Percentiles rank a stretch among this genome's conserved stretches.
Evolutionary conservation across 2,329 filamentous ascomycete genomes (phyloP).

Genomic region (Botrytis fragariae): DNA sequence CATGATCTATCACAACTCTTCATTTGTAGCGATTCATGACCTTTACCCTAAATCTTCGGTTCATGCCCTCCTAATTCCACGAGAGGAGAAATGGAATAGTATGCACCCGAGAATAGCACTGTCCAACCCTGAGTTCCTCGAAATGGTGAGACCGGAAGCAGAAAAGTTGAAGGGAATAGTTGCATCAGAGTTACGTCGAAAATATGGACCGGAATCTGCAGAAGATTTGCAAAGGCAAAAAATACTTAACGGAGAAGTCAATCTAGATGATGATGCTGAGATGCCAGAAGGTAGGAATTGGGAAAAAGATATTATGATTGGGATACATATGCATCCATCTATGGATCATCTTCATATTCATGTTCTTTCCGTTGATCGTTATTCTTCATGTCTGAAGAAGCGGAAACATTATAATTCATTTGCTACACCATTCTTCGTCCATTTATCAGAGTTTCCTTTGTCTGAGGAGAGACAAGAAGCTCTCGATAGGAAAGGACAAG

Average conservation of each 20-base stretch:
- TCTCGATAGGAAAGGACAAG: constrained; percentile 46
- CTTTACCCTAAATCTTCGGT: constrained; percentile 80
- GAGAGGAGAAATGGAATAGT: constrained; percentile 57
- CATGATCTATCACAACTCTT: constrained; percentile 64
- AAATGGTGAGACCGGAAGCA: constrained; percentile 59
- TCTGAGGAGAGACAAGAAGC: constrained; percentile 43
- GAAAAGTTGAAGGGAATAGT: constrained; percentile 61
- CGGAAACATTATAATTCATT: constrained; percentile 93
- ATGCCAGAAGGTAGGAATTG: constrained; percentile 77
- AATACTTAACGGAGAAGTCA: constrained; percentile 59
- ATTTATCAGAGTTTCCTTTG: constrained; percentile 76
- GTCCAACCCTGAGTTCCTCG: constrained; percentile 66
- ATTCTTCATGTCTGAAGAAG: constrained; percentile 69
- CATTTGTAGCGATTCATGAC: constrained; percentile 77
- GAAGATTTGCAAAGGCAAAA: constrained; percentile 61
- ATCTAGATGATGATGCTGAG: constrained; percentile 46
- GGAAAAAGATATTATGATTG: constrained; percentile 68
- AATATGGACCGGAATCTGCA: constrained; percentile 61
- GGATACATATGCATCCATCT: constrained; percentile 82
- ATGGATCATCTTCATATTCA: constrained; percentile 95
- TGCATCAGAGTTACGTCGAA: constrained; percentile 70
- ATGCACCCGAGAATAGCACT: constrained; percentile 78
- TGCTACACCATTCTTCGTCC: constrained; percentile 78
- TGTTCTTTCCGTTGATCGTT: constrained; percentile 77
- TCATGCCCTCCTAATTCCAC: constrained; percentile 85